Percentiles rank a stretch among this genome's conserved stretches.
Conservation (phyloP, 1,139 yeast genomes). For the Candida sp. region DNA sequence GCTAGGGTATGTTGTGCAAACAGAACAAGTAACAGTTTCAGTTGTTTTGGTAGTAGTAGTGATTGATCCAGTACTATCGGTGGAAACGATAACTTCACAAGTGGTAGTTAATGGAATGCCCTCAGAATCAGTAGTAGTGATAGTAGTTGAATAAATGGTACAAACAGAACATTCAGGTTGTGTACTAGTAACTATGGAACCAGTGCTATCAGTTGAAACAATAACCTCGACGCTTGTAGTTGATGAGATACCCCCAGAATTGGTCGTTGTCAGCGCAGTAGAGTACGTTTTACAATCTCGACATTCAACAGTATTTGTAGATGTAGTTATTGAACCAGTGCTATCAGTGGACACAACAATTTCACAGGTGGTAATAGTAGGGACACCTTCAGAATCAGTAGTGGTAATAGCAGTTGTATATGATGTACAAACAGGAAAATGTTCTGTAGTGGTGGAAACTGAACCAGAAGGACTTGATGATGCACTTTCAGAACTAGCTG, state of each 20-base stretch:
- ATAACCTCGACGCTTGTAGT: not conserved
- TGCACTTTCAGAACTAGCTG: not conserved
- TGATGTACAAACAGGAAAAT: slow-evolving; percentile 10
- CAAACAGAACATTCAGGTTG: not conserved
- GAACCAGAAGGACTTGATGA: too few species aligned
- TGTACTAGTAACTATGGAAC: not conserved
- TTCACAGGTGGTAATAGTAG: slow-evolving; percentile 11
- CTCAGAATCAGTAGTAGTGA: slow-evolving; percentile 6
- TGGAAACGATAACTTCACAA: slow-evolving; percentile 5
- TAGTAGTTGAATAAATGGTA: not conserved
- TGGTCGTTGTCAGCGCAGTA: not conserved
- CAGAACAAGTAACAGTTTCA: slow-evolving; percentile 4
- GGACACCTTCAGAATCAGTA: slow-evolving; percentile 13
- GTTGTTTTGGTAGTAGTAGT: slow-evolving; percentile 7
- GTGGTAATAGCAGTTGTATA: slow-evolving; percentile 15
- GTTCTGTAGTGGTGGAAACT: not conserved
- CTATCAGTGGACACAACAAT: slow-evolving; percentile 6
- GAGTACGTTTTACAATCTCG: not conserved
- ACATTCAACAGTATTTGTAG: not conserved
- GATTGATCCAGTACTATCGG: slow-evolving; percentile 4
- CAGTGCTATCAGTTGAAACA: not conserved
- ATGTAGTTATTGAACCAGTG: not conserved
- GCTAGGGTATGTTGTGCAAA: slow-evolving; percentile 3
- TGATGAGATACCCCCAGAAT: not conserved
- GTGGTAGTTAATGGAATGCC: slow-evolving; percentile 7